A percentile compares a stretch with the other conserved stretches of the same genome.
Conservation (phyloP, 352 stramenopile species). For the Phytophthora pluvialis region DNA sequence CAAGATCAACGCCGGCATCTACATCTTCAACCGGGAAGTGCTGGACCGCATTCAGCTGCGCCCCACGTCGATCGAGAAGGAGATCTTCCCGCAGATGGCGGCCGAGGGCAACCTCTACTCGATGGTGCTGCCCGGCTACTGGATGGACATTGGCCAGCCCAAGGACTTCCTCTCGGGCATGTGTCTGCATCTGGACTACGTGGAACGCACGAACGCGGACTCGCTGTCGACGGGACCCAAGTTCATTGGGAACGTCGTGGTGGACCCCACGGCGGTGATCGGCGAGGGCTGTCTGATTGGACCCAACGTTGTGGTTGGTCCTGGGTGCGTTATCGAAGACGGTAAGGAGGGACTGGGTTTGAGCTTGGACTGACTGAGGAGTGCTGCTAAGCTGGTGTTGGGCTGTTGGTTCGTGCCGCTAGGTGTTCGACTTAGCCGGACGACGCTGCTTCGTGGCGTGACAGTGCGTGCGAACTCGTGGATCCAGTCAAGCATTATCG, state of each 20-base stretch:
- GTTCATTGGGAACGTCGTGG: conserved; percentile 88
- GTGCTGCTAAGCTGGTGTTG: not conserved
- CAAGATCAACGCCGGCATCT: conserved; percentile 92
- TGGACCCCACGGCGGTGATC: conserved; percentile 80
- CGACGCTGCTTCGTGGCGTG: conserved; percentile 78
- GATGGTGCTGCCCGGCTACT: conserved; percentile 89
- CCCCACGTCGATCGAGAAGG: conserved; percentile 92
- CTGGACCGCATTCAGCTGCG: conserved; percentile 87
- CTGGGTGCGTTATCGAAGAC: conserved; percentile 86
- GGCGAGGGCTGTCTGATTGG: conserved; percentile 84
- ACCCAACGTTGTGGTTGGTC: conserved; percentile 86
- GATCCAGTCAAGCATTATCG: conserved; percentile 91
- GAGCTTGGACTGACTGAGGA: not conserved
- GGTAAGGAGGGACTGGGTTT: conserved; percentile 35
- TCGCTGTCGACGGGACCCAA: conserved; percentile 65
- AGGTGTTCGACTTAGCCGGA: conserved; percentile 86
- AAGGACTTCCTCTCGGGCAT: conserved; percentile 91
- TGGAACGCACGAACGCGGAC: conserved; percentile 55
- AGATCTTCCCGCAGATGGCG: conserved; percentile 92
- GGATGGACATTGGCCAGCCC: conserved; percentile 92
- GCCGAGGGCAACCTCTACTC: conserved; percentile 86
- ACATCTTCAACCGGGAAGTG: conserved; percentile 90
- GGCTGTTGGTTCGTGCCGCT: conserved; percentile 3
- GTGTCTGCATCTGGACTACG: conserved; percentile 83
- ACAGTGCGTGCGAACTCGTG: conserved; percentile 83